Base-by-base conservation (phyloP, 331 rosid genomes). In the Telfairia occidentalis region DNA sequence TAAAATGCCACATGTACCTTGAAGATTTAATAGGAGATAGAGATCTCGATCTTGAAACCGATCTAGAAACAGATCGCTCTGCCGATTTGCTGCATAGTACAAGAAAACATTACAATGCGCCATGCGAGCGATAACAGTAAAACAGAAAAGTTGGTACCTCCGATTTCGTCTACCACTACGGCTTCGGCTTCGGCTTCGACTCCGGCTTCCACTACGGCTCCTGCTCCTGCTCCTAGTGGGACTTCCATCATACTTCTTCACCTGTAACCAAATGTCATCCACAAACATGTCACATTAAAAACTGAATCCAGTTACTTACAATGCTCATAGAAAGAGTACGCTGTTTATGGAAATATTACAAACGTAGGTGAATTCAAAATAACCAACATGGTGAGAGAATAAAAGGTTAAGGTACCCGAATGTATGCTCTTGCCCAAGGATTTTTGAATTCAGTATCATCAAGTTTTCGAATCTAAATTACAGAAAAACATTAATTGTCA, bases 371-470 rank as follows among this genome's bases (percentile, higher is more conserved):
- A 45, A 5, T 12, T 69, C 4, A 8, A 71, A 60, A 29, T 23
- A 40, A 26, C 7, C 19, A 58, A 21, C 12, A 55, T 61, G 58
- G 42, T n/a, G 32, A 55, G 18, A 42, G 70, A 42, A 54, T 12
- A 48, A 5, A 5, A 32, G 32, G 40, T 40, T 15, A 52, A 29
- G 23, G 78, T 92, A 95, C 99, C 96, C 93, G 86, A 67, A 95
- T 92, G 78, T 87, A 90, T 58, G 87, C 73, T 85, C 97, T 89
- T 9, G 99, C 96, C 99, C 99, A 95, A 46, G 99, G 99, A 84
- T 95, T 95, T 90, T 80, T 89, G 53, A 95, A 95, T 81, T 92
- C 99, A 1, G 99, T 95, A 81, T 92, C 99, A 86, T 92, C 90
- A 65, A 95, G 96, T 76, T 92, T 90, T 77, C 94, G 89, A 59